phyloP scores from a whole-genome alignment of 148 eudicot species.

The Rhododendron vialii region DNA sequence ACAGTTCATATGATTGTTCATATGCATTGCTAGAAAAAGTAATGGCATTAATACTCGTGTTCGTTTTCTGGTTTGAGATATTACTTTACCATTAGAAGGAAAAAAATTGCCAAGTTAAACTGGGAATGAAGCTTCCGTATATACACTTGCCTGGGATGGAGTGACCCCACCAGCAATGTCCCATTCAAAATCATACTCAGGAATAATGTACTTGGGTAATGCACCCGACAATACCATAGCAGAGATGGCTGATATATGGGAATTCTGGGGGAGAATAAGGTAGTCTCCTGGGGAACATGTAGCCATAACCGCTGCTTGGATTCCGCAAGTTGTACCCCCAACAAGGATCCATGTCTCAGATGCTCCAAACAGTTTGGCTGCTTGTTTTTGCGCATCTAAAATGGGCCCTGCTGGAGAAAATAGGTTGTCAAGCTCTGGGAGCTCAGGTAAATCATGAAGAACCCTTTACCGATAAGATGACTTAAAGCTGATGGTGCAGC shows the following conservation, averaged over 20 bases:
- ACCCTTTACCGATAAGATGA: slow-evolving; percentile 46
- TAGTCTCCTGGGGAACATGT: slow-evolving; percentile 74
- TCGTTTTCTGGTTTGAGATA: not conserved
- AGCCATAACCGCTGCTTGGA: slow-evolving; percentile 74
- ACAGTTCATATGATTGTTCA: not conserved
- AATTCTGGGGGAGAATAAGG: slow-evolving; percentile 74
- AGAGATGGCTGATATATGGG: slow-evolving; percentile 64
- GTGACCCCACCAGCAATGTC: slow-evolving; percentile 63
- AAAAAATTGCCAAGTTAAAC: not conserved
- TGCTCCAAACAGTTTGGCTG: slow-evolving; percentile 73
- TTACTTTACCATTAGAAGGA: not conserved
- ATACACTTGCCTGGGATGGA: slow-evolving; percentile 54
- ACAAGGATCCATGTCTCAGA: slow-evolving; percentile 85
- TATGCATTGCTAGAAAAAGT: not conserved
- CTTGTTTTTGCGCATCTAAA: slow-evolving; percentile 60
- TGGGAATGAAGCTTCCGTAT: not conserved
- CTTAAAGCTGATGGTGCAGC: slow-evolving; percentile 67
- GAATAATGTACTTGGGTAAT: slow-evolving; percentile 59
- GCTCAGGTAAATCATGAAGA: slow-evolving; percentile 57
- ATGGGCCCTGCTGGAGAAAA: slow-evolving; percentile 66
- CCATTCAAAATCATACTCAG: slow-evolving; percentile 59
- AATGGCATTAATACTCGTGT: not conserved
- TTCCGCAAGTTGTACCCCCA: slow-evolving; percentile 91
- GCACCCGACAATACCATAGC: slow-evolving; percentile 68
- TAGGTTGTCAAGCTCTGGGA: slow-evolving; percentile 69